phyloP scores from a whole-genome alignment of 768 basidiomycete species.

The Auriscalpium orientale region DNA sequence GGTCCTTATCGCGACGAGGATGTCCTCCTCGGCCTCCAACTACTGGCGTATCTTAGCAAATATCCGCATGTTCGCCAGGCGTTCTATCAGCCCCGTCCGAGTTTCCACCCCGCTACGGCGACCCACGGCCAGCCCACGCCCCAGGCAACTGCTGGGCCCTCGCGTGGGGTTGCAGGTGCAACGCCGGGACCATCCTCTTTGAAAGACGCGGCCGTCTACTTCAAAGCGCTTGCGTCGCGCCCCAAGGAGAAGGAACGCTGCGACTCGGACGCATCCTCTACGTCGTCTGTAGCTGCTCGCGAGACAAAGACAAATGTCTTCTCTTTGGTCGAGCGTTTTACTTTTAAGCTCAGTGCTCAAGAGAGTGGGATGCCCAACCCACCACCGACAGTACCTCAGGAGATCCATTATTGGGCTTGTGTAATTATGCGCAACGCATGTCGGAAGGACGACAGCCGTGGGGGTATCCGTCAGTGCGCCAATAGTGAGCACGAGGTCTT shows the following conservation, averaged over 20 bases:
- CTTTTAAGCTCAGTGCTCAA: constrained; percentile 82
- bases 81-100: constrained; percentile 82
- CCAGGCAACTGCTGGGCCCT: not conserved
- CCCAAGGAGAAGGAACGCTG: constrained; percentile 38
- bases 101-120: constrained; percentile 73
- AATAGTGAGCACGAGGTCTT: constrained; percentile 53
- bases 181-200: constrained; percentile 12
- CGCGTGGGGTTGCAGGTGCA: not conserved
- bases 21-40: constrained; percentile 81
- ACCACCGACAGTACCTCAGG: constrained; percentile 65
- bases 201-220: constrained; percentile 23
- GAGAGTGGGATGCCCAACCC: constrained; percentile 67
- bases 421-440: constrained; percentile 99
- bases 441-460: constrained; percentile 87
- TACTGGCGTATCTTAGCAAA: constrained; percentile 93
- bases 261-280: constrained; percentile 19
- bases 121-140: constrained; percentile 6
- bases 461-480: constrained; percentile 95
- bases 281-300: constrained; percentile 22
- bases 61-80: constrained; percentile 96
- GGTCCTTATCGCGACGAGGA: constrained; percentile 93
- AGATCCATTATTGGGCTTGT: constrained; percentile 98
- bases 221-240: constrained; percentile 37
- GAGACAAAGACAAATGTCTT: constrained; percentile 94
- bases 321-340: constrained; percentile 93